Evolutionary conservation across 768 basidiomycete genomes (phyloP), one percentile per base, ranked within the genome.

Genomic region (Boletus rubropictus): DNA sequence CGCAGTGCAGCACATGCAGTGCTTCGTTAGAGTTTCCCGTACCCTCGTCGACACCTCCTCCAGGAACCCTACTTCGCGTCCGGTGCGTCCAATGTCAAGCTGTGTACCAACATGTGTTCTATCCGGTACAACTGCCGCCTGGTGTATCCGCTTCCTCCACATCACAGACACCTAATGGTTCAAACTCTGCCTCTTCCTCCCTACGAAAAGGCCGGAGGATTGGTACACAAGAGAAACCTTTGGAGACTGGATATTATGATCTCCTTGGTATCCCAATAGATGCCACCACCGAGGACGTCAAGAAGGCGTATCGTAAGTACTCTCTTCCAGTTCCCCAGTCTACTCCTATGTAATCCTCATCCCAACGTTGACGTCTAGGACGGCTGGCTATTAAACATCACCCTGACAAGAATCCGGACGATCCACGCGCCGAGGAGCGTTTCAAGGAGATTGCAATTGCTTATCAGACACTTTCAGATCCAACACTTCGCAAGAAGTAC

Each of bases 181-280:
- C 57, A 20, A 54, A 45, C 49, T 60, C 55, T 44, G 51, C 31
- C 31, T 53, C 35, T 59, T 14, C 38, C 8, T 42, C 32, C 25
- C 4, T 35, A 14, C 63, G 77, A 40, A 83, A 77, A 61, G 77
- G 81, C 9, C 71, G 90, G 50, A 89, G 87, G 73, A 89, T 91
- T 52, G 90, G 90, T 1, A 89, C 90, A 15, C 89, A 93, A 63
- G 89, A 90, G 51, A 76, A 81, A 45, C 92, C 91, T 6, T 70
- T 95, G 31, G 91, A 95, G 60, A 92, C 86, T 1, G 83, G 77
- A n/a, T 94, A 93, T 67, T 95, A 94, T 58, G 90, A 95, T 61
- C 74, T 88, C 18, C 73, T 94, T 5, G 88, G 86, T 7, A 77
- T 94, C 1, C 66, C 84, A 0, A 74, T 86, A 15, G 77, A 81